phyloP scores from a whole-genome alignment of 768 basidiomycete species.

The Leccinum barrowsii region DNA sequence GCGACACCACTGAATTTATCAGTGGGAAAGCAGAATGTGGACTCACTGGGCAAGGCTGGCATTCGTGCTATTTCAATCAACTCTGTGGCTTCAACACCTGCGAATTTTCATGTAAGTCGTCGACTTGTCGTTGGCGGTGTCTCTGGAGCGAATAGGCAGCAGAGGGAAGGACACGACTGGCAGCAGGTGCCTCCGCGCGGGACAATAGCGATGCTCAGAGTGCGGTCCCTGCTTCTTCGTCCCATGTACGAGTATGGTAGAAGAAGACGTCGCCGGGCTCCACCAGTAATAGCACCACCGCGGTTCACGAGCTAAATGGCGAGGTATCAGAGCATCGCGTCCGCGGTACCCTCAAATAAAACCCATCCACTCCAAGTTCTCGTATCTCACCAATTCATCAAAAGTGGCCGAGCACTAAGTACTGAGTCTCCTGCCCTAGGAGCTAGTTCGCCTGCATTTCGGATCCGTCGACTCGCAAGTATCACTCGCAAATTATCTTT shows the following conservation, averaged over 20 bases:
- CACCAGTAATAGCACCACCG: slow-evolving; percentile 6
- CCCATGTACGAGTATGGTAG: slow-evolving; percentile 30
- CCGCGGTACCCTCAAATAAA: slow-evolving; percentile 1
- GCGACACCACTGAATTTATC: too few species aligned
- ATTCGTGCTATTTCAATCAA: too few species aligned
- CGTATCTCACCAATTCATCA: slow-evolving; percentile 15
- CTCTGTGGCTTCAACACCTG: too few species aligned
- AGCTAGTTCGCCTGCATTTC: slow-evolving; percentile 2
- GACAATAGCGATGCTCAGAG: slow-evolving; percentile 6
- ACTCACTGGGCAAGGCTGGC: too few species aligned
- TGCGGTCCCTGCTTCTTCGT: slow-evolving; percentile 8
- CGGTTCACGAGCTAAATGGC: slow-evolving; percentile 12
- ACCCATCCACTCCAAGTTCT: slow-evolving; percentile 23
- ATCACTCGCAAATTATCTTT: slow-evolving; percentile 33
- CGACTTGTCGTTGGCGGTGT: too few species aligned
- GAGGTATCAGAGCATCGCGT: not conserved
- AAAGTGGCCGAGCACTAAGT: slow-evolving; percentile 13
- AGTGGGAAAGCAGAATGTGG: too few species aligned
- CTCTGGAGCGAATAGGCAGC: too few species aligned
- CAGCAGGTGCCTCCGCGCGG: not conserved
- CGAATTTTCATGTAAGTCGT: too few species aligned
- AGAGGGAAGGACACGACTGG: not conserved
- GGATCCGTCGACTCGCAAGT: slow-evolving; percentile 24
- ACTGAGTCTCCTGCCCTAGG: slow-evolving; percentile 18
- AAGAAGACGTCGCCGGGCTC: slow-evolving; percentile 21